phyloP scores from a whole-genome alignment of 2,329 filamentous ascomycete genomes.

The Colletotrichum agaves region DNA sequence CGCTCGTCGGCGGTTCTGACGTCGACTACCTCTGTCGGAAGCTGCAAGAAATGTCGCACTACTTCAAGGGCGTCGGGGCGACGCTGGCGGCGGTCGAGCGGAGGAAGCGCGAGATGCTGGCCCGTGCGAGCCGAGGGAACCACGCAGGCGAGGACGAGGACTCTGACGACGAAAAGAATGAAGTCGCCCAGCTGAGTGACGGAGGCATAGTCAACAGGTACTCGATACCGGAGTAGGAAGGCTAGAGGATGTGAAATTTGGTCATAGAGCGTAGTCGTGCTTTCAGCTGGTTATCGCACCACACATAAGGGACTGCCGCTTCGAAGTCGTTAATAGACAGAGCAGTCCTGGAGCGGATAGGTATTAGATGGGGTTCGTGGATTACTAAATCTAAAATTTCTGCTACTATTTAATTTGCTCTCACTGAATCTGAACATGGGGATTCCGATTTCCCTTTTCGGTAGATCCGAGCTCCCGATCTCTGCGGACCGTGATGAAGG shows the following conservation, averaged over 20 bases:
- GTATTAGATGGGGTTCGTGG: too few relatives aligned
- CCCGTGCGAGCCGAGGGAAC: not conserved
- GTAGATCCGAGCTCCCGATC: not conserved
- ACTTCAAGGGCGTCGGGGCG: not conserved
- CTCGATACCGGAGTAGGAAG: not conserved
- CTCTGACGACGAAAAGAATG: slow-evolving; percentile 1
- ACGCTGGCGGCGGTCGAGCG: not conserved
- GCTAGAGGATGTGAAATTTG: not conserved
- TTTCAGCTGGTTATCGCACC: too few relatives aligned
- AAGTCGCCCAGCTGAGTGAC: slow-evolving; percentile 3
- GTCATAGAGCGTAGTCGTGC: too few relatives aligned
- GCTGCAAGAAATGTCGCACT: not conserved
- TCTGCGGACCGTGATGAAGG: not conserved
- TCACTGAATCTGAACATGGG: too few relatives aligned
- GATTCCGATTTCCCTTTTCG: not conserved
- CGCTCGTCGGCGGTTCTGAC: not conserved
- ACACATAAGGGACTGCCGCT: too few relatives aligned
- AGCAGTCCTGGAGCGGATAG: too few relatives aligned
- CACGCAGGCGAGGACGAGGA: not conserved
- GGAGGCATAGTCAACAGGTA: slow-evolving; percentile 11
- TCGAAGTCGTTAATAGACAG: too few relatives aligned
- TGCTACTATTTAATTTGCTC: too few relatives aligned
- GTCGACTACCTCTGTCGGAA: slow-evolving; percentile 1
- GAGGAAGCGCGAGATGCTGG: not conserved
- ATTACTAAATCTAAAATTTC: too few relatives aligned